Evolutionary conservation across 2,329 filamentous ascomycete species (phyloP).

Genomic region (Alternaria burnsii): DNA sequence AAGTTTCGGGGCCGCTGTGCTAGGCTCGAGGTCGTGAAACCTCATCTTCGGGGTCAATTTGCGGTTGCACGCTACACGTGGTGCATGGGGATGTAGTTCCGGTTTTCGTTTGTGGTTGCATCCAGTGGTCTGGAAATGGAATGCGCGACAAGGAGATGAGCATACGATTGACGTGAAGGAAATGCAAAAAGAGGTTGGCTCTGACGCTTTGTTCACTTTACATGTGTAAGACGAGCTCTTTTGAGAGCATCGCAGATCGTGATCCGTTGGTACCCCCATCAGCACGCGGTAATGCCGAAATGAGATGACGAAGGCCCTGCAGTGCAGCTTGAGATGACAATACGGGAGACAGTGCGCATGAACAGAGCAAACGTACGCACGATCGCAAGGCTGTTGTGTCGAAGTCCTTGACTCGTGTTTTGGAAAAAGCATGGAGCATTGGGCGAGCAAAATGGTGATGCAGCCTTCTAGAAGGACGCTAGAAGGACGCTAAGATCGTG

Average conservation of each 20-base stretch:
- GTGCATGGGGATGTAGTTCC: constrained; percentile 18
- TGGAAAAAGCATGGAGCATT: constrained; percentile 32
- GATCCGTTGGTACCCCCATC: constrained; percentile 13
- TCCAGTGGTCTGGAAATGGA: constrained; percentile 28
- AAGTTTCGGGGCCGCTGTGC: constrained; percentile 18
- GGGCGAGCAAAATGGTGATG: constrained; percentile 34
- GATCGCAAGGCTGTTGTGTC: constrained; percentile 20
- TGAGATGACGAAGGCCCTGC: constrained; percentile 8
- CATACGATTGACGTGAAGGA: constrained; percentile 17
- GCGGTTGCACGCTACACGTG: constrained; percentile 28
- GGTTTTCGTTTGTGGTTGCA: constrained; percentile 22
- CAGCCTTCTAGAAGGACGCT: constrained; percentile 39
- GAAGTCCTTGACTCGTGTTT: constrained; percentile 23
- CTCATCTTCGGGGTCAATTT: constrained; percentile 10
- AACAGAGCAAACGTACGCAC: constrained; percentile 15
- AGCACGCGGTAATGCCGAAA: constrained; percentile 17
- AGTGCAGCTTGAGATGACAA: constrained; percentile 25
- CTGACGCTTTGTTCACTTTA: constrained; percentile 12
- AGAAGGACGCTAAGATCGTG: constrained; percentile 41
- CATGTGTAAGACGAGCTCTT: constrained; percentile 4
- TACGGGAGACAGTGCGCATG: constrained; percentile 21
- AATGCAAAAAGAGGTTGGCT: constrained; percentile 11
- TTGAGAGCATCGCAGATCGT: constrained; percentile 13
- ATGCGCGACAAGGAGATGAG: constrained; percentile 22
- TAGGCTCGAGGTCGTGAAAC: constrained; percentile 27